phyloP scores from a whole-genome alignment of 176 grass and related monocot genomes.

The Avena sativa region DNA sequence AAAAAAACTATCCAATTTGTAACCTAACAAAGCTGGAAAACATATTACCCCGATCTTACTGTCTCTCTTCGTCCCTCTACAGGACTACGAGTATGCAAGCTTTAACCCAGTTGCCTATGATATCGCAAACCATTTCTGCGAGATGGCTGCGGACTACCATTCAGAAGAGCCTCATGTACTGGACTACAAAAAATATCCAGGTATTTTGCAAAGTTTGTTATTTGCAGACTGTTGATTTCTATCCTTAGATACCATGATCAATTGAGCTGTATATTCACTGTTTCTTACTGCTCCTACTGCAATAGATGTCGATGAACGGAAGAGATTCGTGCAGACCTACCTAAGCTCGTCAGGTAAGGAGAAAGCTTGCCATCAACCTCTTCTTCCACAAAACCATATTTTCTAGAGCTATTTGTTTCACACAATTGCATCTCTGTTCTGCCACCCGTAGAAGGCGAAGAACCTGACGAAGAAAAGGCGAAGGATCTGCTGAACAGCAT shows the following conservation, averaged over 20 bases:
- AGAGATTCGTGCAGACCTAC: conserved; percentile 77
- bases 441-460: conserved; percentile 44
- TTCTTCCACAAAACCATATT: background rate
- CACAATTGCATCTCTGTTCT: background rate
- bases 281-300: conserved; percentile 19
- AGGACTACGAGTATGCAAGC: conserved; percentile 98
- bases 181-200: conserved; percentile 87
- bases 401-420: background rate
- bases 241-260: background rate
- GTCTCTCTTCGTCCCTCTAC: background rate
- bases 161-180: conserved; percentile 81
- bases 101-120: conserved; percentile 92
- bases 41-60: background rate
- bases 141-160: conserved; percentile 97
- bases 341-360: conserved; percentile 65
- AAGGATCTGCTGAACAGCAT: conserved; percentile 50
- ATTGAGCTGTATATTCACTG: background rate
- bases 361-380: background rate
- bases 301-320: conserved; percentile 72
- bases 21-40: background rate
- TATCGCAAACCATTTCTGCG: conserved; percentile 95
- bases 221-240: background rate
- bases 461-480: conserved; percentile 46
- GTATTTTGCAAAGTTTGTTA: conserved; percentile 33
- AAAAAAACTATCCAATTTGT: background rate